phyloP scores from a whole-genome alignment of 164 flowering plant genomes.

The Pachysandra terminalis region DNA sequence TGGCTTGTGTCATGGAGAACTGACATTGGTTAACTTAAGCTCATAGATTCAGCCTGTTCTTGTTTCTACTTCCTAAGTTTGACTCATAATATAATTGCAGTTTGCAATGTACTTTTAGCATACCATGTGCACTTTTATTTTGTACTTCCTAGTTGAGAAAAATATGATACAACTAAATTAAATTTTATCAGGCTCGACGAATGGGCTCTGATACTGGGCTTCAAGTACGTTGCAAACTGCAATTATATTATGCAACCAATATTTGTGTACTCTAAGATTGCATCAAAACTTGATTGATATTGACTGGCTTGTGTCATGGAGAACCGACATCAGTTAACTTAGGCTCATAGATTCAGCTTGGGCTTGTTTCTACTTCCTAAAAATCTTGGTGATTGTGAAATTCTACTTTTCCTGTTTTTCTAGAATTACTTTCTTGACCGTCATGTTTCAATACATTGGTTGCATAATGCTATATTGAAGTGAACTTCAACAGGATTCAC shows the following conservation, averaged over 20 bases:
- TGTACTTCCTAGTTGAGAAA: background rate
- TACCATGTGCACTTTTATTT: too few relatives aligned
- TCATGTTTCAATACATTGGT: background rate
- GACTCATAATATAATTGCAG: too few relatives aligned
- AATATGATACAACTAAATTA: too few relatives aligned
- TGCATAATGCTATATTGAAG: background rate
- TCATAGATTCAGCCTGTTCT: background rate
- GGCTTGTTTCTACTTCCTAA: background rate
- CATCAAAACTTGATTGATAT: background rate
- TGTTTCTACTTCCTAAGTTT: background rate
- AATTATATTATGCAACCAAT: too few relatives aligned
- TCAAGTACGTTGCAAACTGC: background rate
- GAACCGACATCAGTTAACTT: background rate
- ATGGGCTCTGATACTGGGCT: background rate
- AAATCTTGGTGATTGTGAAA: background rate
- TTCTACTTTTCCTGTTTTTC: background rate
- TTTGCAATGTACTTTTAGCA: too few relatives aligned
- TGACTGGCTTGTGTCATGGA: too few relatives aligned
- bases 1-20: too few relatives aligned
- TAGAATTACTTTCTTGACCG: background rate
- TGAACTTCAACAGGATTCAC: conserved; percentile 34
- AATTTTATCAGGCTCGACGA: too few relatives aligned
- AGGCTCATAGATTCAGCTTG: background rate
- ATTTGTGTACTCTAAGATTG: background rate
- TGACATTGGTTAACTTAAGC: background rate